phyloP scores from a whole-genome alignment of 345 rosid genomes.

The Ceriops decandra region DNA sequence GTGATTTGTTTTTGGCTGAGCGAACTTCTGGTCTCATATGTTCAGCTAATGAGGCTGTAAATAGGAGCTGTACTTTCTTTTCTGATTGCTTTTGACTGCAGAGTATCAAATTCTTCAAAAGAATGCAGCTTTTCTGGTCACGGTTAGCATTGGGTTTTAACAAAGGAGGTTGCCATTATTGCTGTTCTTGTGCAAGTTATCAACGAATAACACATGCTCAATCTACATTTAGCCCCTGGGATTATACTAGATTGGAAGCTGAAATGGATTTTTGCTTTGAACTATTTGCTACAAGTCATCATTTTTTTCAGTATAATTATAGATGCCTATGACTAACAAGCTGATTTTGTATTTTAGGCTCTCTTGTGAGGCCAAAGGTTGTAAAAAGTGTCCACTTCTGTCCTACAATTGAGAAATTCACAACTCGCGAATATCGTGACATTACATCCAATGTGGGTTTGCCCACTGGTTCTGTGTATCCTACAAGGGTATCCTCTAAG shows the following conservation, averaged over 20 bases:
- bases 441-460: conserved; percentile 80
- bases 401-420: conserved; percentile 67
- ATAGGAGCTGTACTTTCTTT: too few species aligned
- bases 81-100: too few species aligned
- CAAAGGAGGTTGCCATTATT: too few species aligned
- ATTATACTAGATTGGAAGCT: too few species aligned
- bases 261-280: too few species aligned
- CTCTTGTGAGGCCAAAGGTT: conserved; percentile 98
- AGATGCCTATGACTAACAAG: conserved; percentile 8
- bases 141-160: too few species aligned
- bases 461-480: conserved; percentile 98
- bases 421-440: conserved; percentile 84
- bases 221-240: neutral
- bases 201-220: neutral
- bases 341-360: conserved; percentile 45
- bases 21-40: neutral
- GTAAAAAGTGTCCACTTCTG: conserved; percentile 96
- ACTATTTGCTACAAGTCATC: neutral
- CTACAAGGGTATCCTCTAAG: conserved; percentile 71
- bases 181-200: too few species aligned
- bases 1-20: neutral
- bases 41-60: neutral
- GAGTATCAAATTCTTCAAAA: too few species aligned
- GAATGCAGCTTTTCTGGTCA: too few species aligned
- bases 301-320: neutral